Evolutionary conservation across 1,139 yeast species (phyloP).

Genomic region (Debaryomycetaceae sp.): DNA sequence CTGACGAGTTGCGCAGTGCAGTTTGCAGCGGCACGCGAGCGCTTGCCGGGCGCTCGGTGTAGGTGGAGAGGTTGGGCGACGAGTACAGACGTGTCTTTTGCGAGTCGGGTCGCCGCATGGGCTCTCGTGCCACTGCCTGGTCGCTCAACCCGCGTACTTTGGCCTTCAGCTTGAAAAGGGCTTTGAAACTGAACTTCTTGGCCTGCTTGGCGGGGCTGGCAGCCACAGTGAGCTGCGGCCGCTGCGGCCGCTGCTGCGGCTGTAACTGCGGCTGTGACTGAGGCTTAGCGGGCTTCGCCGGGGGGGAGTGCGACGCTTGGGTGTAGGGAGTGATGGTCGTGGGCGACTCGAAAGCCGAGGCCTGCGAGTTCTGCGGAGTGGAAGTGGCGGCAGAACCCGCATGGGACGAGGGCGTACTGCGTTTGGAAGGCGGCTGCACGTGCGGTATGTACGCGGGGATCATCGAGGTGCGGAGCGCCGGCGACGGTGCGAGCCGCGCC

Average conservation of each 20-base stretch:
- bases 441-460: conserved; percentile 8
- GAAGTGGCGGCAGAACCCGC: conserved; percentile 1
- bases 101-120: conserved; percentile 13
- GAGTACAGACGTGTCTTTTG: conserved; percentile 26
- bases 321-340: conserved; percentile 1
- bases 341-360: conserved; percentile 3
- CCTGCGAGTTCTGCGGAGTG: conserved; percentile 2
- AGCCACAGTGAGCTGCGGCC: too few species aligned
- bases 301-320: conserved; percentile 1
- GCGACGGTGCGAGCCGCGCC: conserved; percentile 3
- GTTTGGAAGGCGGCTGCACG: conserved; percentile 6
- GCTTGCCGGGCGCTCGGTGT: conserved; percentile 2
- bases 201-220: conserved; percentile 2
- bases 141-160: conserved; percentile 23
- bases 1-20: conserved; percentile 9
- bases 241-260: too few species aligned
- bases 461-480: conserved; percentile 7
- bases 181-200: conserved; percentile 38
- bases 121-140: conserved; percentile 3
- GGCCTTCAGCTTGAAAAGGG: conserved; percentile 35
- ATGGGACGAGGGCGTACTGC: conserved; percentile 2
- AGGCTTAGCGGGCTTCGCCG: too few species aligned
- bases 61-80: conserved; percentile 22
- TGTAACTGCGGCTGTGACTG: too few species aligned
- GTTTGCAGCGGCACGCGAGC: conserved; percentile 12